Evolutionary conservation across 192 early-diverging fungal species (phyloP), one percentile per base, ranked within the genome.

Genomic region (Ambispora gerdemannii): DNA sequence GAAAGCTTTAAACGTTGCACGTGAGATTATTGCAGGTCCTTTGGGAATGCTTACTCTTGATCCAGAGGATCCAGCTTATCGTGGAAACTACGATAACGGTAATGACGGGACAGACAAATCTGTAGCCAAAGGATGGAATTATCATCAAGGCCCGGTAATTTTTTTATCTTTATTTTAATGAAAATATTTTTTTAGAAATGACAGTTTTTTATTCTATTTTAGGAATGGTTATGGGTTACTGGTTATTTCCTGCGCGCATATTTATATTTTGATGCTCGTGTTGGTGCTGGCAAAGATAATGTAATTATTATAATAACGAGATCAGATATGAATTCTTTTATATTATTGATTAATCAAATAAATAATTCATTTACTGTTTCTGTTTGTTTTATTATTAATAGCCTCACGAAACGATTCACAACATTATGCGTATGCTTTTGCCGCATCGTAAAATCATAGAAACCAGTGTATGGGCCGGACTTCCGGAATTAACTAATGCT

Each of bases 101-200:
- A 90, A 99, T 75, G 94, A 99, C 69, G 88, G 88, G 15, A 75
- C 76, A 50, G 96, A 99, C 68, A 77, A 87, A 8, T 79, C 87
- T 11, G 84, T 96, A 1, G 96, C 97, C 2, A 96, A 99, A 69
- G 97, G 97, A 20, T 91, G 92, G 78, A 99, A 99, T 74, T 99
- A 99, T 75, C 96, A 99, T 67, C 92, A 98, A 75, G 97, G 95
- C 31, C 94, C 94, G 61, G 78, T 80, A 80, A 50, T 75, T 71
- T 10, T 1, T 32, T 19, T 25, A 69, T 50, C 49, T 80, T 72
- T 2, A 50, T 62, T 30, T 28, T 8, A 30, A 6, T 17, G 32
- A 25, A 66, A 1, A 32, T 43, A 52, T 0, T 3, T 65, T 47
- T 22, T 4, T 20, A 63, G 4, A n/a, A 51, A 36, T 27, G 24